Evolutionary conservation across 257 asterid genomes (phyloP).

Genomic region (Ilex asprella): DNA sequence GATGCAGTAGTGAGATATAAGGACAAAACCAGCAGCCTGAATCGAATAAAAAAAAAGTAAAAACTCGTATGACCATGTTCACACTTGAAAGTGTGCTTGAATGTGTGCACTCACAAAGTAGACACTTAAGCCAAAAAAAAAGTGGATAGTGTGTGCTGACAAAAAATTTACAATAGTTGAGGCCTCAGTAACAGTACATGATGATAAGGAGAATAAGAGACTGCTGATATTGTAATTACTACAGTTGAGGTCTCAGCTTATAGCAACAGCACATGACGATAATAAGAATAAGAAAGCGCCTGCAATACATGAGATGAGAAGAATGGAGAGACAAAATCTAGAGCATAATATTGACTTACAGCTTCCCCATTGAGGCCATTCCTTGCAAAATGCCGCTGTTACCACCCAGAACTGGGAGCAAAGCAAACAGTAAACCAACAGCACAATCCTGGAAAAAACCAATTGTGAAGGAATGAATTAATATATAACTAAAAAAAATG

Average conservation of each 20-base stretch:
- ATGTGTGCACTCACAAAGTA: background rate
- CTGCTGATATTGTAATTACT: background rate
- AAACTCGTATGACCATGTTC: background rate
- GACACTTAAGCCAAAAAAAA: background rate
- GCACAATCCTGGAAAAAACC: constrained; percentile 68
- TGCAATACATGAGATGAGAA: constrained; percentile 13
- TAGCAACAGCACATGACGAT: background rate
- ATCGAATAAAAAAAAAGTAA: constrained; percentile 13
- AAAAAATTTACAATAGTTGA: background rate
- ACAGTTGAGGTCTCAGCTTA: background rate
- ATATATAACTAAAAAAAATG: background rate
- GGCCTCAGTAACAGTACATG: background rate
- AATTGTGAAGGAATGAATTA: constrained; percentile 1
- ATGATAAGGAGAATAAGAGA: too few relatives aligned
- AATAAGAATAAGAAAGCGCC: too few relatives aligned
- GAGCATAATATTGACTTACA: constrained; percentile 38
- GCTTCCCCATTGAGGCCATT: constrained; percentile 81
- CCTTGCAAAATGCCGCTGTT: constrained; percentile 78
- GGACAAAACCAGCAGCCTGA: constrained; percentile 68
- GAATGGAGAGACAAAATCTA: constrained; percentile 5
- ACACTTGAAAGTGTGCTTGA: background rate
- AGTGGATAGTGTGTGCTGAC: background rate
- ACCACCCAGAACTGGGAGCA: constrained; percentile 94
- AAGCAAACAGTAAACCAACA: constrained; percentile 89
- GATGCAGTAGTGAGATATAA: constrained; percentile 68